Evolutionary conservation across 345 rosid species (phyloP).

Genomic region (Carallia pectinifolia): DNA sequence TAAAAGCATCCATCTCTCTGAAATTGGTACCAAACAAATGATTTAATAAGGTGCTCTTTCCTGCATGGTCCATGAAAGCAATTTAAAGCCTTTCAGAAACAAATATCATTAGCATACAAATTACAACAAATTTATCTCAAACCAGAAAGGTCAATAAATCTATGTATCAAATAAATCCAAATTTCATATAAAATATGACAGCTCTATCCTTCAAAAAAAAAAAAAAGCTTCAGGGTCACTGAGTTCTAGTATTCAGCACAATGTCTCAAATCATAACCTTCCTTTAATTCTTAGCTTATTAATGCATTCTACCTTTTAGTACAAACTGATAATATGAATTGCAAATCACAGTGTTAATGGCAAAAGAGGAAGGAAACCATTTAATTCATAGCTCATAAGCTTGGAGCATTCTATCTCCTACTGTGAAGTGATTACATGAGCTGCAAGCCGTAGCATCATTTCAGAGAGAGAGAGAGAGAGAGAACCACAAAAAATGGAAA

Average conservation of each 20-base stretch:
- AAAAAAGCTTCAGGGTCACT: neutral
- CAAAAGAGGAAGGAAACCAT: too few species aligned
- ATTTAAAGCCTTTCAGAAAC: conserved; percentile 16
- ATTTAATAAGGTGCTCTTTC: conserved; percentile 95
- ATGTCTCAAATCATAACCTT: neutral
- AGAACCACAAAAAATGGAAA: conserved; percentile 3
- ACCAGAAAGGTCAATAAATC: neutral
- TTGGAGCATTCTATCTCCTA: neutral
- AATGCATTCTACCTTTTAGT: neutral
- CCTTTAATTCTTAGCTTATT: neutral
- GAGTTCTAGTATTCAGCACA: neutral
- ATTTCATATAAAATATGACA: neutral
- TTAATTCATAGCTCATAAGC: too few species aligned
- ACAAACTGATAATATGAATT: neutral
- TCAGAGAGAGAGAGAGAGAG: neutral
- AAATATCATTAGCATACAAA: neutral
- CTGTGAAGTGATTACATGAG: neutral
- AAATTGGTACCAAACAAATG: conserved; percentile 87
- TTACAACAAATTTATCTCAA: neutral
- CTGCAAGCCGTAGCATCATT: neutral
- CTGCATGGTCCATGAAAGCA: conserved; percentile 47
- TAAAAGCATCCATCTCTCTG: conserved; percentile 98
- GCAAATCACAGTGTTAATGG: conserved; percentile 1
- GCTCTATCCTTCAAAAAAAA: neutral
- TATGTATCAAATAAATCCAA: neutral